Conservation (phyloP, 768 basidiomycete species). For the Daedaleopsis nitida region DNA sequence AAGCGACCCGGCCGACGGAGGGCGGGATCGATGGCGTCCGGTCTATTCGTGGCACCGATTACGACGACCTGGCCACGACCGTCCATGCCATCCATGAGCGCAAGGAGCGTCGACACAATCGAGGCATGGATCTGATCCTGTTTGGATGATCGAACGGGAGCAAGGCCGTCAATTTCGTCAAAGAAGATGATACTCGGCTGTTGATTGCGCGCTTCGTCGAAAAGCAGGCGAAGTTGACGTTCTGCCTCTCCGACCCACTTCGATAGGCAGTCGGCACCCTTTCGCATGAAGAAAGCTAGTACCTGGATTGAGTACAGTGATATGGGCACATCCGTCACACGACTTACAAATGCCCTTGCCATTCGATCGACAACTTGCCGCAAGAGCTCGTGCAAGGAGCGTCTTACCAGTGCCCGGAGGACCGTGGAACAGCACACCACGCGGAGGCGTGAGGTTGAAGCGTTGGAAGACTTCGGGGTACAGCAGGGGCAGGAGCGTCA, state of each 20-base stretch:
- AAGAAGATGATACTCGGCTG: slow-evolving; percentile 99
- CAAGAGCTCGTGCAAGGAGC: slow-evolving; percentile 88
- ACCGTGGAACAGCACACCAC: slow-evolving; percentile 96
- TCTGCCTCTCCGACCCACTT: slow-evolving; percentile 99
- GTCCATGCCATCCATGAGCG: slow-evolving; percentile 99
- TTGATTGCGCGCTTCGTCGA: slow-evolving; percentile 90
- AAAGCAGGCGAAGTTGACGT: slow-evolving; percentile 89
- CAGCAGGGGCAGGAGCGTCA: slow-evolving; percentile 92
- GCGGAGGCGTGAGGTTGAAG: slow-evolving; percentile 91
- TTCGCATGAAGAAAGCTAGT: slow-evolving; percentile 98
- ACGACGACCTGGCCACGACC: slow-evolving; percentile 96
- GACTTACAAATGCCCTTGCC: slow-evolving; percentile 80
- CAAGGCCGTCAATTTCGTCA: slow-evolving; percentile 98
- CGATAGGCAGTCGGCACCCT: slow-evolving; percentile 95
- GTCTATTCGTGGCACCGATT: slow-evolving; percentile 96
- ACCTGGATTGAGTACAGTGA: neutral
- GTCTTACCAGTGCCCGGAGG: slow-evolving; percentile 99
- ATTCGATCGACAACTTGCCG: slow-evolving; percentile 85
- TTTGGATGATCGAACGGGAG: slow-evolving; percentile 96
- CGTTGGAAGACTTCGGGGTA: slow-evolving; percentile 97
- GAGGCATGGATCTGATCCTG: slow-evolving; percentile 99
- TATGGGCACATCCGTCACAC: too few relatives aligned
- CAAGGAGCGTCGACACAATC: slow-evolving; percentile 93
- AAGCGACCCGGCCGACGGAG: slow-evolving; percentile 92
- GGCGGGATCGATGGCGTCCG: slow-evolving; percentile 97